Conservation (phyloP, 2,329 filamentous ascomycete species). For the Cladosporium sp. region DNA sequence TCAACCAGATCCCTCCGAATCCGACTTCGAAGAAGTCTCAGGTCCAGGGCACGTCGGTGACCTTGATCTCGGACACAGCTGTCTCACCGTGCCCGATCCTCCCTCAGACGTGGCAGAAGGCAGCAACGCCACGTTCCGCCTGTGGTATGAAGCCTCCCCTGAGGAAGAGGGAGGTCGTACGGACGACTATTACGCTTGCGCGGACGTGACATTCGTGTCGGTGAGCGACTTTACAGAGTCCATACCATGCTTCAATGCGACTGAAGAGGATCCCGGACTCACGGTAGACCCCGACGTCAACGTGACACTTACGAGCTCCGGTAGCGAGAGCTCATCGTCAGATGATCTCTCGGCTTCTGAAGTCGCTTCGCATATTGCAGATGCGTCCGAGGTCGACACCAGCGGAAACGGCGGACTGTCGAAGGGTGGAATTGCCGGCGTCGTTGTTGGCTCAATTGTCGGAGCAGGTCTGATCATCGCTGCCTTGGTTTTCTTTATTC, state of each 20-base stretch:
- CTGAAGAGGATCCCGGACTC: constrained; percentile 32
- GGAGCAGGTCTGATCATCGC: constrained; percentile 20
- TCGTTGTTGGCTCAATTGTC: constrained; percentile 30
- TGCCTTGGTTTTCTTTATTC: constrained; percentile 17
- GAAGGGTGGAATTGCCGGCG: constrained; percentile 40
- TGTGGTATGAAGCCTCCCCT: constrained; percentile 34
- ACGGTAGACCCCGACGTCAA: constrained; percentile 21
- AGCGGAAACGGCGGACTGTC: constrained; percentile 28
- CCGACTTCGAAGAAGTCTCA: constrained; percentile 36
- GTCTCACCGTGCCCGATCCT: constrained; percentile 29
- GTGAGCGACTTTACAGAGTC: constrained; percentile 36
- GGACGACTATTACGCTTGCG: constrained; percentile 44
- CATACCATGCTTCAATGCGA: constrained; percentile 46
- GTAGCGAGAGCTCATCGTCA: constrained; percentile 13
- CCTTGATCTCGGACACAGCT: constrained; percentile 24
- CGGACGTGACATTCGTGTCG: constrained; percentile 43
- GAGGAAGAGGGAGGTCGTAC: constrained; percentile 37
- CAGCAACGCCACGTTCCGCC: constrained; percentile 43
- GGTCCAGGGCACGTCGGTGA: constrained; percentile 33
- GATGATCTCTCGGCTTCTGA: constrained; percentile 4
- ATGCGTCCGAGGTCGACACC: constrained; percentile 1
- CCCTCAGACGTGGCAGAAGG: constrained; percentile 32
- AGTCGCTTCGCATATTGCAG: not conserved
- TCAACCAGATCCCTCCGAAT: constrained; percentile 28
- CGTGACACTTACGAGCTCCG: constrained; percentile 22